Evolutionary conservation across 352 stramenopile species (phyloP), one percentile per base, ranked within the genome.

Genomic region (Globisporangium recalcitrans): DNA sequence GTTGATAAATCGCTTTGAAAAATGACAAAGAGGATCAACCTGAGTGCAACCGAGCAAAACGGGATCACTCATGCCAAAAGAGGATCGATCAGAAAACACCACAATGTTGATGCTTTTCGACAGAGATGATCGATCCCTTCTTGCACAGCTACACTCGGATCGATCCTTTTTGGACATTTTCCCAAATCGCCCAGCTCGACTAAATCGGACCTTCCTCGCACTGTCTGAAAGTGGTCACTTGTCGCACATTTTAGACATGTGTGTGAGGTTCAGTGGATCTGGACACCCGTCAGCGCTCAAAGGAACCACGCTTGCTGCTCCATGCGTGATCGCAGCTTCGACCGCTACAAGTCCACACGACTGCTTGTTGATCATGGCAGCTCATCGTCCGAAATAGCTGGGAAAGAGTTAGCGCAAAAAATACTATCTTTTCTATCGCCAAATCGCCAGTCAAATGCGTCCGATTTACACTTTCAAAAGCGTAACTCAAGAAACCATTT

Each of bases 221-320:
- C 38, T 21, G 16, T 22, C 21, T 46, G 38, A 46, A 46, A 16
- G 16, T 9, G 38, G 21, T 46, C 38, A 58, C 34, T 58, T 64
- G 58, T 64, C 58, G 58, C 58, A 64, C 47, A 58, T 49, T 49
- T 49, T 46, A 46, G 48, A 54, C 48, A 54, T 54, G 48, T 46
- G 38, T 16, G 6, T 46, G 38, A 46, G 38, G 38, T 21, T 46
- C 38, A 46, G 38, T 46, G 5, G 38, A 46, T 1, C 36, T 19
- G n/a, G n/a, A n/a, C n/a, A n/a, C n/a, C n/a, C n/a, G n/a, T n/a
- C n/a, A n/a, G n/a, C n/a, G n/a, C n/a, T n/a, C n/a, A n/a, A n/a
- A n/a, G n/a, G n/a, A n/a, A n/a, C n/a, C 16, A 14, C 10, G 16
- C 11, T 40, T 40, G 34, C 34, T 16, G 11, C 34, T 19, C 34